Evolutionary conservation across 805 yeast genomes (phyloP).

Genomic region (Candida piceae): DNA sequence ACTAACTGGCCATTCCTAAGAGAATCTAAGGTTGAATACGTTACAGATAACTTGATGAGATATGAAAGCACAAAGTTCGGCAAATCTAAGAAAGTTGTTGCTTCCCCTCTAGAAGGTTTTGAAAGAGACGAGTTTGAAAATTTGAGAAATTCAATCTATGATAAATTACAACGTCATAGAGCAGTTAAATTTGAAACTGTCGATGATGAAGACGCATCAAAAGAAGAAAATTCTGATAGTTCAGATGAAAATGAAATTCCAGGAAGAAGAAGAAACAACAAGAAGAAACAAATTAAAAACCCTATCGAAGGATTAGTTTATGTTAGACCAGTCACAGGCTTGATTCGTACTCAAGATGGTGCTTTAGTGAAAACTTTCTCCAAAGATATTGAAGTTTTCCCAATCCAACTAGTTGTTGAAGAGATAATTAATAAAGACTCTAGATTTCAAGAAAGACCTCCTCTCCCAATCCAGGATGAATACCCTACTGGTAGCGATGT

Average conservation of each 20-base stretch:
- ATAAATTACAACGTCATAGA: slow-evolving; percentile 42
- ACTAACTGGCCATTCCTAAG: slow-evolving; percentile 88
- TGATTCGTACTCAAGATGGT: slow-evolving; percentile 65
- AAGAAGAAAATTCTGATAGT: slow-evolving; percentile 1
- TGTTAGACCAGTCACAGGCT: slow-evolving; percentile 74
- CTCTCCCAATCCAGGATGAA: slow-evolving; percentile 75
- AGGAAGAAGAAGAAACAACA: slow-evolving; percentile 1
- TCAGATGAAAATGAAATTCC: slow-evolving; percentile 2
- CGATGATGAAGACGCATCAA: slow-evolving; percentile 6
- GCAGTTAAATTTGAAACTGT: slow-evolving; percentile 38
- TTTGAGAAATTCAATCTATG: slow-evolving; percentile 34
- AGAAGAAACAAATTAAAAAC: slow-evolving; percentile 6
- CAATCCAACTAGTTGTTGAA: slow-evolving; percentile 79
- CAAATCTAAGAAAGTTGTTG: slow-evolving; percentile 22
- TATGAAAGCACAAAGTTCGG: slow-evolving; percentile 38
- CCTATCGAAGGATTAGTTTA: slow-evolving; percentile 54
- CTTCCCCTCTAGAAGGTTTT: slow-evolving; percentile 40
- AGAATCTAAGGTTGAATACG: slow-evolving; percentile 67
- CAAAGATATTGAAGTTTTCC: slow-evolving; percentile 48
- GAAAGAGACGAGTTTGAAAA: slow-evolving; percentile 44
- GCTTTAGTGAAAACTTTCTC: slow-evolving; percentile 72
- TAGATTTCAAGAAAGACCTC: slow-evolving; percentile 66
- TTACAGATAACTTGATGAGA: slow-evolving; percentile 49
- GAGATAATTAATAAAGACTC: slow-evolving; percentile 67
- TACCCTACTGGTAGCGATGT: slow-evolving; percentile 70